A percentile compares a stretch with the other conserved stretches of the same genome.
These are phyloP conservation scores for Daedalea quercina DNA, from an alignment of 768 basidiomycete species.

Conservation along the genomic window DNA sequence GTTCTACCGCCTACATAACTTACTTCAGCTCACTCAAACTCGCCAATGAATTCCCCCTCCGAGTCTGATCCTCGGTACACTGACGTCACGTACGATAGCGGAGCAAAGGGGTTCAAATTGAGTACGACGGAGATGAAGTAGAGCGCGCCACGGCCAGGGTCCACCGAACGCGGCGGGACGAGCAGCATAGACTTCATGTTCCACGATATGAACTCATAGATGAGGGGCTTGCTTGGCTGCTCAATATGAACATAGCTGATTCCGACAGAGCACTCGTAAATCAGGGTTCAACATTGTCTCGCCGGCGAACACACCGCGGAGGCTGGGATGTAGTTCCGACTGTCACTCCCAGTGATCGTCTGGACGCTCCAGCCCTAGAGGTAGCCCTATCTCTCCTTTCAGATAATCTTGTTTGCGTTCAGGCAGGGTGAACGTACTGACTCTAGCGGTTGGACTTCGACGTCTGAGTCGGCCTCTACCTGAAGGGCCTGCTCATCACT, in stretches of 20 bases:
- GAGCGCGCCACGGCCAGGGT: conserved; percentile 24
- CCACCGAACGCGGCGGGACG: conserved; percentile 25
- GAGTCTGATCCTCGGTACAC: conserved; percentile 25
- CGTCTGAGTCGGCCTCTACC: no score
- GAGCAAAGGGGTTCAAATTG: conserved; percentile 40
- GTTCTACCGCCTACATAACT: not conserved
- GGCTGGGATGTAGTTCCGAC: conserved; percentile 4
- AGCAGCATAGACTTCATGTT: conserved; percentile 28
- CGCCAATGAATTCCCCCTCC: conserved; percentile 30
- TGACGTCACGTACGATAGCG: conserved; percentile 36
- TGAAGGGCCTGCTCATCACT: not conserved
- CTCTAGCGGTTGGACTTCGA: not conserved
- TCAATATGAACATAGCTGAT: conserved; percentile 9
- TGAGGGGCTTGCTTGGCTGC: conserved; percentile 25
- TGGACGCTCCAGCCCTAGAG: not conserved
- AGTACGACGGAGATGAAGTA: conserved; percentile 38
- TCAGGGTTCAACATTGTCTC: not conserved
- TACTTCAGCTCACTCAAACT: conserved; percentile 27
- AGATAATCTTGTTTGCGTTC: not conserved
- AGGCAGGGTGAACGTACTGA: not conserved
- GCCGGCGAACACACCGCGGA: conserved; percentile 4
- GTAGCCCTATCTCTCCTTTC: not conserved
- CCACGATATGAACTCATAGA: conserved; percentile 36
- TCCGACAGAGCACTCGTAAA: not conserved
- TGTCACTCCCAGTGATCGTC: not conserved